A percentile compares a stretch with the other conserved stretches of the same genome.
phyloP scores from a whole-genome alignment of 345 rosid genomes.

The Eucalyptus polybractea region DNA sequence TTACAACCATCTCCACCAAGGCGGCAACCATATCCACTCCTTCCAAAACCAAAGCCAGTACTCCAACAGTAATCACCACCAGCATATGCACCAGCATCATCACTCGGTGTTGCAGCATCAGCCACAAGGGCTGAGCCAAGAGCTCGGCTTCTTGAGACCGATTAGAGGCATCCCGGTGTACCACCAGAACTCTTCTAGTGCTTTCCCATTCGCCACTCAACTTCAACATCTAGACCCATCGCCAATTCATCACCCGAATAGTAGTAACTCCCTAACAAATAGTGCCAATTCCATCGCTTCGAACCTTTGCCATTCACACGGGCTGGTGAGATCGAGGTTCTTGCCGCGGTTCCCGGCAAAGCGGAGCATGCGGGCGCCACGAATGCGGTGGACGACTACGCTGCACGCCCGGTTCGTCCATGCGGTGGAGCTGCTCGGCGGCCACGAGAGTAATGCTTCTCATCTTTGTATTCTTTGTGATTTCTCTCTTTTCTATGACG shows the following conservation, averaged over 20 bases:
- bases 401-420: slow-evolving; percentile 98
- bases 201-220: neutral
- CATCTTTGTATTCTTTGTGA: neutral
- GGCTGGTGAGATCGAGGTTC: slow-evolving; percentile 55
- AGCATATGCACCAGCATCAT: slow-evolving; percentile 7
- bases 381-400: slow-evolving; percentile 98
- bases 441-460: slow-evolving; percentile 78
- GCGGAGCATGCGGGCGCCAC: slow-evolving; percentile 53
- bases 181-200: slow-evolving; percentile 27
- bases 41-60: slow-evolving; percentile 20
- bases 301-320: slow-evolving; percentile 29
- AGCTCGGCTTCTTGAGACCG: slow-evolving; percentile 70
- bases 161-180: slow-evolving; percentile 81
- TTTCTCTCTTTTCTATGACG: neutral
- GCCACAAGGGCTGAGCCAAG: slow-evolving; percentile 24
- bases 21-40: slow-evolving; percentile 12
- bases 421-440: slow-evolving; percentile 97
- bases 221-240: neutral
- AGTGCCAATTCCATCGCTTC: neutral
- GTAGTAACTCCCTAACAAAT: neutral
- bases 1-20: slow-evolving; percentile 18
- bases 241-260: neutral
- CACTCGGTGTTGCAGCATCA: neutral
- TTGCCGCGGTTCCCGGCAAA: slow-evolving; percentile 54
- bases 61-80: neutral